Conservation (phyloP, 2,329 filamentous ascomycete species). For the Nectriaceae sp. region DNA sequence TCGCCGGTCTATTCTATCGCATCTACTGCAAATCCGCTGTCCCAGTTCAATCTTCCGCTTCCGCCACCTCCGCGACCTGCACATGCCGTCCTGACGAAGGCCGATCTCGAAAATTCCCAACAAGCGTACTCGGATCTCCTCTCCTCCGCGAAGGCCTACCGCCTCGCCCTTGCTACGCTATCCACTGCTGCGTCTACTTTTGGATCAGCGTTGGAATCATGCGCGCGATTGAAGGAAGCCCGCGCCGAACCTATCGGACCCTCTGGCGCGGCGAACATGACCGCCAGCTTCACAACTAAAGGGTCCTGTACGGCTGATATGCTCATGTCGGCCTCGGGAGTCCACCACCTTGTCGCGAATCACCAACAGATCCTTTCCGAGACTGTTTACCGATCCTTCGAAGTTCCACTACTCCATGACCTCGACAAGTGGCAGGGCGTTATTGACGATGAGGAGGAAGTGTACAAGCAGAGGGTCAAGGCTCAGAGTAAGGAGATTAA, state of each 20-base stretch:
- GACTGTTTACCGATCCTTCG: conserved; percentile 68
- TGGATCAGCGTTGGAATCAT: conserved; percentile 65
- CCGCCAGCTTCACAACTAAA: conserved; percentile 49
- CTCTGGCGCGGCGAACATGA: conserved; percentile 39
- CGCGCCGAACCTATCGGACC: conserved; percentile 58
- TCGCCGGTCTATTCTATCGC: conserved; percentile 66
- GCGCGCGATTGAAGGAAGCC: conserved; percentile 68
- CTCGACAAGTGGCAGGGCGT: conserved; percentile 65
- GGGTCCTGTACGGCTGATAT: conserved; percentile 63
- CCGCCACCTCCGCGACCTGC: conserved; percentile 61
- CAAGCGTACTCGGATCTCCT: conserved; percentile 64
- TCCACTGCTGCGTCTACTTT: conserved; percentile 64
- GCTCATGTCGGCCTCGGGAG: conserved; percentile 62
- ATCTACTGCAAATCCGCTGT: conserved; percentile 62
- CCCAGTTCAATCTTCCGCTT: conserved; percentile 59
- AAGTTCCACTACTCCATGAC: conserved; percentile 70
- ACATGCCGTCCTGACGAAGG: conserved; percentile 62
- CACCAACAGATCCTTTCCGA: conserved; percentile 71
- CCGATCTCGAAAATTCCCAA: conserved; percentile 65
- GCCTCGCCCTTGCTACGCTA: conserved; percentile 60
- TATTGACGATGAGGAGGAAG: conserved; percentile 65
- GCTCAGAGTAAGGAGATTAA: conserved; percentile 62
- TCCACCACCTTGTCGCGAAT: conserved; percentile 69
- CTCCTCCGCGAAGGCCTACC: conserved; percentile 63
- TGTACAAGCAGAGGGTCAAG: conserved; percentile 57